A percentile compares a stretch with the other conserved stretches of the same genome.
Conservation (phyloP, 176 grass and related monocot genomes). For the Avena insularis region DNA sequence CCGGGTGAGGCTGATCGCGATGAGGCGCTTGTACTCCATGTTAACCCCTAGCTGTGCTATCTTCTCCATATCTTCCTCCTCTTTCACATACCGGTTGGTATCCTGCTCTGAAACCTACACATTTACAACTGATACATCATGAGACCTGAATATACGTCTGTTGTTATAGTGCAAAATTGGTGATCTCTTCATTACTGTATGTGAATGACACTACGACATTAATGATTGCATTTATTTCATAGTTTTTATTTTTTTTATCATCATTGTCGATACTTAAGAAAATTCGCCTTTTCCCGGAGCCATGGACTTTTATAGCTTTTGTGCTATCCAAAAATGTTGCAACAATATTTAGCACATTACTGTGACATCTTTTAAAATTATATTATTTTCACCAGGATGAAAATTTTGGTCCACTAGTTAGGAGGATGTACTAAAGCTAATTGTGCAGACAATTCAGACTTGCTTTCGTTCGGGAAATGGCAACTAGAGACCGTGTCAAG, state of each 20-base stretch:
- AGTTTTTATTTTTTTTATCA: too few species aligned
- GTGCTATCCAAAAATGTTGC: too few species aligned
- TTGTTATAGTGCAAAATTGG: neutral
- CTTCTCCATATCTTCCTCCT: slow-evolving; percentile 51
- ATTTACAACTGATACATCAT: neutral
- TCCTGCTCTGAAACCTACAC: slow-evolving; percentile 46
- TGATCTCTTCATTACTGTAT: neutral
- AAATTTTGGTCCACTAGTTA: neutral
- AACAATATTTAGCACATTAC: neutral
- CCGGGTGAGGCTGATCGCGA: slow-evolving; percentile 63
- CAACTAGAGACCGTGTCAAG: neutral
- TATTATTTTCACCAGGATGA: neutral
- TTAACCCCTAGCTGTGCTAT: slow-evolving; percentile 35
- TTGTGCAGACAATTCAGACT: too few species aligned
- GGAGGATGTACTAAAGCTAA: too few species aligned
- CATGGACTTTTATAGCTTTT: too few species aligned
- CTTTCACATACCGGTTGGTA: slow-evolving; percentile 34
- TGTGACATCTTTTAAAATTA: neutral
- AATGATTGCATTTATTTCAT: neutral
- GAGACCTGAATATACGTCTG: neutral
- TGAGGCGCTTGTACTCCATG: slow-evolving; percentile 67
- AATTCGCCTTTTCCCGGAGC: too few species aligned
- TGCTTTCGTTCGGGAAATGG: too few species aligned
- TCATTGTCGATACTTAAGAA: too few species aligned
- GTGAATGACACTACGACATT: neutral